Evolutionary conservation across 148 eudicot genomes (phyloP), one percentile per base, ranked within the genome.

Genomic region (Chenopodium quinoa): DNA sequence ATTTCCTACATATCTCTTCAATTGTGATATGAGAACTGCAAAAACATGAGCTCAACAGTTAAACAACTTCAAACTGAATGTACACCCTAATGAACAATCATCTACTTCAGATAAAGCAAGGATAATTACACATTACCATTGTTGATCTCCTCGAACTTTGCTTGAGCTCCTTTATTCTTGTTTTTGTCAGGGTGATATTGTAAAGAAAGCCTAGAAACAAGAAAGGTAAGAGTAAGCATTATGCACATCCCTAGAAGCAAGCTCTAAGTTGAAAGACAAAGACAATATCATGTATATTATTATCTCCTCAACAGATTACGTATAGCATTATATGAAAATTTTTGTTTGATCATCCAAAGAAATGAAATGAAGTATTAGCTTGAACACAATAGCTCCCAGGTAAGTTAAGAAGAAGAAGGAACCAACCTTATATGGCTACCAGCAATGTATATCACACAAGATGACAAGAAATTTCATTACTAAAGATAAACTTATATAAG

Each of bases 101-200:
- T 4, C 46, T 23, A 14, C 22, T 7, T 48, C 20, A 44, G 7
- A 80, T 31, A 47, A 81, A 16, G 69, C 46, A 40, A 50, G 73
- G 12, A 13, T 27, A 62, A 54, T 10, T 37, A 17, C 23, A 67
- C 65, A 13, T 50, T 89, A 95, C 98, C 97, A 11, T 95, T 95
- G 75, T 93, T 95, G 27, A 95, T 95, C 87, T 95, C 98, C 66
- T 91, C 90, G 85, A 95, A 95, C 87, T 95, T 95, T 81, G 89
- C 90, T 73, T 95, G 97, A 69, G 98, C 97, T 71, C 97, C 94
- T 83, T 92, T 95, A 60, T 88, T 87, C 84, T 93, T 93, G 90
- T 95, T 95, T 88, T 95, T 95, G 88, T 95, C 98, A 40, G 98
- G 98, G 86, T 95, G 98, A 86, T 95, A 95, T 63, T 92, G 82